These are phyloP conservation scores for Emydomyces testavorans DNA, from an alignment of 2,329 filamentous ascomycete species.

Conservation along the genomic window DNA sequence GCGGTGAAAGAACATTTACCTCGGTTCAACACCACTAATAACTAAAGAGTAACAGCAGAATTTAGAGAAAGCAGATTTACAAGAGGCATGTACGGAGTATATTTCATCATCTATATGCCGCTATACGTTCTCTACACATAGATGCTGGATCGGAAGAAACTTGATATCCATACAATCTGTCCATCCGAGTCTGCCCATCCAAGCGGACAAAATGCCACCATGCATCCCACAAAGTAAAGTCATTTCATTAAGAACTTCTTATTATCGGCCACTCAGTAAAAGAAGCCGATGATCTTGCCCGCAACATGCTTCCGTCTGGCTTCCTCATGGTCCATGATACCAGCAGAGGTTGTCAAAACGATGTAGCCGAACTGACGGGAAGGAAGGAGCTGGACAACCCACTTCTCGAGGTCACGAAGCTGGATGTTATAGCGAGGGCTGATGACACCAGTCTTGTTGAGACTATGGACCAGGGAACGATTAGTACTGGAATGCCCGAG, in stretches of 20 bases:
- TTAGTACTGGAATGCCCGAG: not conserved
- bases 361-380: conserved; percentile 99
- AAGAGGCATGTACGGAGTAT: not conserved
- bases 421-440: conserved; percentile 98
- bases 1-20: conserved; percentile 12
- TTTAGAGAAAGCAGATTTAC: no score
- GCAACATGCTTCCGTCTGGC: conserved; percentile 97
- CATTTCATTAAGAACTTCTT: conserved; percentile 2
- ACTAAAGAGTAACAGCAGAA: not conserved
- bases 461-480: conserved; percentile 29
- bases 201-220: not conserved
- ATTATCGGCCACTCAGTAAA: conserved; percentile 58
- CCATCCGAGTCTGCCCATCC: not conserved
- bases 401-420: conserved; percentile 96
- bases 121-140: not conserved
- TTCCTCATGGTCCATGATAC: conserved; percentile 99
- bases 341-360: conserved; percentile 95
- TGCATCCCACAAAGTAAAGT: conserved; percentile 4
- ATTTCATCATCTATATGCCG: not conserved
- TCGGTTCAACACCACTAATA: conserved; percentile 6
- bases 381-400: conserved; percentile 97
- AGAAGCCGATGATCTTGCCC: conserved; percentile 99
- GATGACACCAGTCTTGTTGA: conserved; percentile 99
- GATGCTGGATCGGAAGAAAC: not conserved
- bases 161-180: not conserved